phyloP scores from a whole-genome alignment of 2,329 filamentous ascomycete genomes.

The Escovopsis sp. region DNA sequence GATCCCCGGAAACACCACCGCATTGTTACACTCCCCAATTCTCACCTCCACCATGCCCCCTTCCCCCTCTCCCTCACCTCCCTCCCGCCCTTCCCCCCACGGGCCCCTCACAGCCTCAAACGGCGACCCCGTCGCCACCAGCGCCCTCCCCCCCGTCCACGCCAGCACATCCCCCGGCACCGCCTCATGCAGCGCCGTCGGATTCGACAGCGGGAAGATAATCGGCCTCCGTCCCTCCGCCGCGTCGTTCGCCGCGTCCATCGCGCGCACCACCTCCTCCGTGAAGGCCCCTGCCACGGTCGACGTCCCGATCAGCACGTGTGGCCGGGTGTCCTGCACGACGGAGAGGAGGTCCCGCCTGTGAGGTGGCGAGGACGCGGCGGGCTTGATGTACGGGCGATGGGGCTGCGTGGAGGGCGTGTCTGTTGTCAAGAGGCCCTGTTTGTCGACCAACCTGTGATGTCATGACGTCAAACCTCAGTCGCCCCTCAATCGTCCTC shows the following conservation, averaged over 20 bases:
- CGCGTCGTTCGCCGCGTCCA: constrained; percentile 32
- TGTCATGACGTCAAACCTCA: neutral
- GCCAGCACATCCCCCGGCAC: constrained; percentile 57
- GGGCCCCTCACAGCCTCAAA: constrained; percentile 56
- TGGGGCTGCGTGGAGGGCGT: constrained; percentile 53
- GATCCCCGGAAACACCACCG: constrained; percentile 71
- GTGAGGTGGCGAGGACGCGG: constrained; percentile 45
- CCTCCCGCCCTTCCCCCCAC: too few relatives aligned
- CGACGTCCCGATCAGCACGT: constrained; percentile 72
- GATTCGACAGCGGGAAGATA: constrained; percentile 71
- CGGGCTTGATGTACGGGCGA: constrained; percentile 46
- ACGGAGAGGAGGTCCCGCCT: constrained; percentile 47
- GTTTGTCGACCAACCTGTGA: constrained; percentile 62
- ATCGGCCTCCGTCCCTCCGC: constrained; percentile 57
- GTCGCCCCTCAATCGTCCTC: neutral
- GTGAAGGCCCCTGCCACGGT: constrained; percentile 66
- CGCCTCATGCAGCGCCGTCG: constrained; percentile 71
- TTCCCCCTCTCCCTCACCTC: too few relatives aligned
- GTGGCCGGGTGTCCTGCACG: constrained; percentile 56
- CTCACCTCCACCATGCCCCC: constrained; percentile 29
- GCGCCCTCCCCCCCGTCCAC: constrained; percentile 64
- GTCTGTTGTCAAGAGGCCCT: constrained; percentile 54
- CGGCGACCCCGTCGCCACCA: constrained; percentile 73
- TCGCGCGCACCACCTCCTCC: constrained; percentile 55
- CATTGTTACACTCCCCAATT: constrained; percentile 76